Percentiles rank a stretch among this genome's conserved stretches.
Evolutionary conservation across 2,329 filamentous ascomycete species (phyloP).

Genomic region (Rasamsonia emersonii): DNA sequence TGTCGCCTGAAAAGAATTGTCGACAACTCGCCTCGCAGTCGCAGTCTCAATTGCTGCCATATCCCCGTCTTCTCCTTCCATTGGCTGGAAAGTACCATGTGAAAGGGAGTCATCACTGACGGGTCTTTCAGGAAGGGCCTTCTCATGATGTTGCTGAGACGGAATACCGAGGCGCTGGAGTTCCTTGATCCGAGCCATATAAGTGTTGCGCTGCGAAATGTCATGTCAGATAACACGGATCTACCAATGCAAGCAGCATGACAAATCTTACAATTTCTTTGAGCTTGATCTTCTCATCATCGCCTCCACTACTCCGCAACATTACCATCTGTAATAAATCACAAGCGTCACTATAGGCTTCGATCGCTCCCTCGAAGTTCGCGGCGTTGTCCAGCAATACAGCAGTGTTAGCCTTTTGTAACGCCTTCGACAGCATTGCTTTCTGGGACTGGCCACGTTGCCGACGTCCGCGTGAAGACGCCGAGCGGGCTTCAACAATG

Average conservation of each 20-base stretch:
- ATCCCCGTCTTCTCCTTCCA: slow-evolving; percentile 29
- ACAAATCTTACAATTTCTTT: slow-evolving; percentile 75
- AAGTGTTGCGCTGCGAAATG: slow-evolving; percentile 64
- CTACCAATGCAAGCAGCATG: neutral
- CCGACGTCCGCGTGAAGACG: slow-evolving; percentile 19
- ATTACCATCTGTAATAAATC: slow-evolving; percentile 81
- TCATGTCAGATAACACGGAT: slow-evolving; percentile 13
- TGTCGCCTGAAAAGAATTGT: slow-evolving; percentile 22
- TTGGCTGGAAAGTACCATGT: slow-evolving; percentile 33
- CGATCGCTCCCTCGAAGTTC: slow-evolving; percentile 83
- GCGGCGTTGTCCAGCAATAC: slow-evolving; percentile 93
- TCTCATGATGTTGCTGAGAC: slow-evolving; percentile 45
- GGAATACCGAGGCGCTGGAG: slow-evolving; percentile 58
- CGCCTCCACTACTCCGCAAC: slow-evolving; percentile 69
- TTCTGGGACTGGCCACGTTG: slow-evolving; percentile 64
- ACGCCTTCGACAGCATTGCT: slow-evolving; percentile 88
- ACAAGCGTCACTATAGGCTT: slow-evolving; percentile 87
- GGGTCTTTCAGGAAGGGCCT: slow-evolving; percentile 66
- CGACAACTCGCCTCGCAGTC: slow-evolving; percentile 44
- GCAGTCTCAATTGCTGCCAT: slow-evolving; percentile 44
- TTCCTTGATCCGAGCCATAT: slow-evolving; percentile 82
- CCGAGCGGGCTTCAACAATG: slow-evolving; percentile 19
- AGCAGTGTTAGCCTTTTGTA: slow-evolving; percentile 92
- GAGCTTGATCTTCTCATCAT: slow-evolving; percentile 73
- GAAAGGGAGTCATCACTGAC: slow-evolving; percentile 51